A percentile compares a stretch with the other conserved stretches of the same genome.
Conservation (phyloP, 306 rosid genomes). For the Fagus crenata region DNA sequence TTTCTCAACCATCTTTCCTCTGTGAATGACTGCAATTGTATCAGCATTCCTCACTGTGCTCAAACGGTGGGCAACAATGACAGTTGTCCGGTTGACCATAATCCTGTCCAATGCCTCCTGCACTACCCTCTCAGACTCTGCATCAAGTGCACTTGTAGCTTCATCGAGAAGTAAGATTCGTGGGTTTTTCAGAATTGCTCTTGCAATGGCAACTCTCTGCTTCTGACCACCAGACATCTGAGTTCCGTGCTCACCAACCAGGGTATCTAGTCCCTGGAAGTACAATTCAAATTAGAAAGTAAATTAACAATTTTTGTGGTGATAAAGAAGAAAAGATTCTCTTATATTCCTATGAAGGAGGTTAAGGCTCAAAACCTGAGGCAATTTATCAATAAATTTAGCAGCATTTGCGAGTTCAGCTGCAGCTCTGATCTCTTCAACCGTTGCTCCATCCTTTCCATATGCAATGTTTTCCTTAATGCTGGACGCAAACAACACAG, state of each 20-base stretch:
- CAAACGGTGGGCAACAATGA: constrained; percentile 90
- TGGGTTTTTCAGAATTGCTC: constrained; percentile 83
- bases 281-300: background rate
- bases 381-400: constrained; percentile 79
- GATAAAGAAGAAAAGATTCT: background rate
- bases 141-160: constrained; percentile 94
- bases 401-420: constrained; percentile 88
- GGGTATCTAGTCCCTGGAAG: constrained; percentile 70
- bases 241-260: constrained; percentile 93
- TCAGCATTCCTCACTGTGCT: constrained; percentile 87
- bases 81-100: constrained; percentile 81
- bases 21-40: constrained; percentile 84
- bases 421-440: constrained; percentile 70
- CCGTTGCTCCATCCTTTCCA: constrained; percentile 84
- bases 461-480: constrained; percentile 84
- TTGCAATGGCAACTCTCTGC: constrained; percentile 88
- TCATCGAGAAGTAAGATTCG: constrained; percentile 84
- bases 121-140: constrained; percentile 86
- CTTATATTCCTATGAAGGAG: background rate
- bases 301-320: constrained; percentile 14
- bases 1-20: constrained; percentile 91
- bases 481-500: constrained; percentile 77
- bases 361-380: constrained; percentile 54
- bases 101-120: constrained; percentile 89
- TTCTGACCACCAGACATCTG: constrained; percentile 92